Evolutionary conservation across 331 rosid species (phyloP).

Genomic region (Pyracantha coccinea): DNA sequence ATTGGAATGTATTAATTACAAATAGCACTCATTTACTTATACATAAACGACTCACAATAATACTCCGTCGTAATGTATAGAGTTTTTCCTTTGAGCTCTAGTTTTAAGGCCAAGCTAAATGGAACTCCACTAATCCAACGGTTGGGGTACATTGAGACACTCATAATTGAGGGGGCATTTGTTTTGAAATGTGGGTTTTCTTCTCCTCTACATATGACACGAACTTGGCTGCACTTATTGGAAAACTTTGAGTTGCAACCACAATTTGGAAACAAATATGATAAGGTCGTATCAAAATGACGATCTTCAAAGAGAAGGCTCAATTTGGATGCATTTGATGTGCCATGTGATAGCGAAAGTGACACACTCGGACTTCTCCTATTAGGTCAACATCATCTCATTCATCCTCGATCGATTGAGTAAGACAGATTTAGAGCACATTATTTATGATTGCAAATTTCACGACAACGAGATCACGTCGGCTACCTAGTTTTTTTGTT

Average conservation of each 20-base stretch:
- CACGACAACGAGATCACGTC: background rate
- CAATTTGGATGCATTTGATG: background rate
- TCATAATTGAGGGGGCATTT: too few species aligned
- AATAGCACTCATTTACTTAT: background rate
- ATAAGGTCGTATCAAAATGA: background rate
- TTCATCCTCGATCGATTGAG: background rate
- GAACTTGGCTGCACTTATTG: background rate
- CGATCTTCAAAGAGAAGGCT: background rate
- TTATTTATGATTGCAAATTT: background rate
- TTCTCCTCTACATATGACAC: background rate
- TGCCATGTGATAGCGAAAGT: slow-evolving; percentile 7
- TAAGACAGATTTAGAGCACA: background rate
- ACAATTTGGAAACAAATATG: background rate
- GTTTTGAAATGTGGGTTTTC: too few species aligned
- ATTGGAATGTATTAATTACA: background rate
- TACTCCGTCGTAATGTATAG: background rate
- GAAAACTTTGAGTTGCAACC: background rate
- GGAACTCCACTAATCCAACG: too few species aligned
- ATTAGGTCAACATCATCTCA: slow-evolving; percentile 3
- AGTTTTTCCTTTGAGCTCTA: too few species aligned
- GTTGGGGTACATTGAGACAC: too few species aligned
- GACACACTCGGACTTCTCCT: background rate
- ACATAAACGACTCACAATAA: background rate
- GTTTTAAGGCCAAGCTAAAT: too few species aligned
- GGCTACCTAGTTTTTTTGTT: background rate